A percentile compares a stretch with the other conserved stretches of the same genome.
Evolutionary conservation across 78 protist species (phyloP).

Genomic region (Dictyostelium purpureum): DNA sequence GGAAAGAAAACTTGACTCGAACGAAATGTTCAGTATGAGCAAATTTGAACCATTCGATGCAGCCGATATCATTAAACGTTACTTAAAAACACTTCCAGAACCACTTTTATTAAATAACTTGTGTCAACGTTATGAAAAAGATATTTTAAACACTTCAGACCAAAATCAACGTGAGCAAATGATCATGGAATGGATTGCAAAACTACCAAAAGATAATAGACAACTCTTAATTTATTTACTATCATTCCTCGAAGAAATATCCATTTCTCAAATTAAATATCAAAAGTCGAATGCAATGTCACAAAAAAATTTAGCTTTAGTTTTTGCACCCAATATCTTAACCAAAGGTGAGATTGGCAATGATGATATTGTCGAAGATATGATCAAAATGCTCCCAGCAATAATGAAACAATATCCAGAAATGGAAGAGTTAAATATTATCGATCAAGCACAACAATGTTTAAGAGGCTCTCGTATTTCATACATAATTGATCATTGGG

Average conservation of each 20-base stretch:
- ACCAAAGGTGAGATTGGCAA: conserved; percentile 75
- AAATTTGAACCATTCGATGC: conserved; percentile 60
- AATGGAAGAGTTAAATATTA: conserved; percentile 20
- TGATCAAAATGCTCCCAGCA: conserved; percentile 16
- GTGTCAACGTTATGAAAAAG: conserved; percentile 26
- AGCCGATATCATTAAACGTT: conserved; percentile 53
- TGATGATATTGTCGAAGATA: conserved; percentile 63
- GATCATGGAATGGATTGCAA: conserved; percentile 40
- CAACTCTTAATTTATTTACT: conserved; percentile 29
- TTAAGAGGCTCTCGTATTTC: conserved; percentile 14
- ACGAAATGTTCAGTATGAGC: conserved; percentile 18
- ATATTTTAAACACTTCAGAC: conserved; percentile 3
- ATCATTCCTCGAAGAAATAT: conserved; percentile 47
- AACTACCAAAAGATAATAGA: conserved; percentile 50
- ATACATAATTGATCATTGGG: conserved; percentile 64
- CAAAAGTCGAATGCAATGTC: conserved; percentile 36
- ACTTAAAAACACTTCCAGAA: conserved; percentile 58
- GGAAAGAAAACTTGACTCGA: conserved; percentile 16
- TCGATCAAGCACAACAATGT: conserved; percentile 56
- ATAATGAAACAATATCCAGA: conserved; percentile 24
- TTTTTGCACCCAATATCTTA: conserved; percentile 61
- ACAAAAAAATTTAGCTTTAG: conserved; percentile 63
- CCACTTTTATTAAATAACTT: not conserved
- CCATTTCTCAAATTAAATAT: not conserved
- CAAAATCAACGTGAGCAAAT: not conserved